Evolutionary conservation across 1,284 basidiomycete species (phyloP).

Genomic region (Ganoderma boninense): DNA sequence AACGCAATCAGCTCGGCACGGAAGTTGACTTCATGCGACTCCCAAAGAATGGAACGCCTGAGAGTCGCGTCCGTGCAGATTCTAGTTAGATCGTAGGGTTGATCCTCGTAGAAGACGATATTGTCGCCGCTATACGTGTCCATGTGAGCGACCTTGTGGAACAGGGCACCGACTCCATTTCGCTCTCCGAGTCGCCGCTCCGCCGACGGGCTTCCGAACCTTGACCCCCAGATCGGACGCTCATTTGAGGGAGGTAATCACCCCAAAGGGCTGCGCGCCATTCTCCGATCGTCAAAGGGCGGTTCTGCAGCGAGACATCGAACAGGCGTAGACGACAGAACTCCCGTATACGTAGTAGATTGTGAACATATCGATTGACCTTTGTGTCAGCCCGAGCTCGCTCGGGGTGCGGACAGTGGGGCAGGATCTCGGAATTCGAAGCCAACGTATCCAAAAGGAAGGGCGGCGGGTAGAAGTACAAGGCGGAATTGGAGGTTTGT

Average conservation of each 20-base stretch:
- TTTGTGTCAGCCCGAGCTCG: slow-evolving; percentile 5
- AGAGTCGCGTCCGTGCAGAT: not conserved
- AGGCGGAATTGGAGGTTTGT: not conserved
- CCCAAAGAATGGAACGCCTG: not conserved
- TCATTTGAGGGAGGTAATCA: not conserved
- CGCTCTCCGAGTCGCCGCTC: not conserved
- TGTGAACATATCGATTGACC: slow-evolving; percentile 13
- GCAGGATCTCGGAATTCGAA: not conserved
- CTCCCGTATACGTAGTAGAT: slow-evolving; percentile 10
- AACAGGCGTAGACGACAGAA: slow-evolving; percentile 16
- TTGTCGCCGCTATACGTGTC: not conserved
- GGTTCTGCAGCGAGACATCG: not conserved
- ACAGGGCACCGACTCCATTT: slow-evolving; percentile 5
- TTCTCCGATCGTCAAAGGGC: slow-evolving; percentile 10
- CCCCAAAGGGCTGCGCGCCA: slow-evolving; percentile 19
- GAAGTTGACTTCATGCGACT: slow-evolving; percentile 14
- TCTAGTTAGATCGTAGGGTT: too few relatives aligned
- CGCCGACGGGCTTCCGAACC: not conserved
- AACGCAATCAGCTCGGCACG: not conserved
- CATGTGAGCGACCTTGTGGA: slow-evolving; percentile 4
- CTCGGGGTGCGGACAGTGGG: not conserved
- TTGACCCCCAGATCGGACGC: not conserved
- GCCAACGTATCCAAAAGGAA: slow-evolving; percentile 9
- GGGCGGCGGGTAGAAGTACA: slow-evolving; percentile 16
- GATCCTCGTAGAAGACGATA: not conserved